phyloP scores from a whole-genome alignment of 495 filamentous ascomycete genomes.

The Sphaerosporella brunnea region DNA sequence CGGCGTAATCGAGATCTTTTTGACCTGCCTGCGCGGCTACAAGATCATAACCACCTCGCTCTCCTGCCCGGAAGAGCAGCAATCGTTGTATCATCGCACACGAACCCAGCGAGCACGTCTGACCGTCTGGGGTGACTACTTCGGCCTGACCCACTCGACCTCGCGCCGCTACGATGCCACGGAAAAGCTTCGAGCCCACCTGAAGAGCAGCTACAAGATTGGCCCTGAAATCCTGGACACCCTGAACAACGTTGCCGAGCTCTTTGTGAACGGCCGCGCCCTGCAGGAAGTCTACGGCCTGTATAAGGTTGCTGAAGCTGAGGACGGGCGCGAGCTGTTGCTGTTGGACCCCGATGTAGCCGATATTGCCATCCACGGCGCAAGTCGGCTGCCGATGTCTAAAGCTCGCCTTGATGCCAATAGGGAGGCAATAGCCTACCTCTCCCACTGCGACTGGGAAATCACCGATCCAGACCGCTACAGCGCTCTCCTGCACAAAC shows the following conservation, averaged over 20 bases:
- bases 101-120: slow-evolving; percentile 1
- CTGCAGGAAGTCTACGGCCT: neutral
- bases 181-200: neutral
- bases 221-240: neutral
- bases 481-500: neutral
- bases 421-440: neutral
- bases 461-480: neutral
- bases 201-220: neutral
- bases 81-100: neutral
- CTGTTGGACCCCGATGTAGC: slow-evolving; percentile 1
- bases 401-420: neutral
- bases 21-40: neutral
- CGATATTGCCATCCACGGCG: neutral
- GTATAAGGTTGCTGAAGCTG: neutral
- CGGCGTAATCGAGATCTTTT: neutral
- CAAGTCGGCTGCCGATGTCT: neutral
- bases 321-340: neutral
- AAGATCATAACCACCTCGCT: neutral
- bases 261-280: neutral
- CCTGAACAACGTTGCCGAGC: neutral
- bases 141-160: neutral
- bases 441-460: slow-evolving; percentile 1
- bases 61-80: neutral
- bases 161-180: neutral
- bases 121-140: slow-evolving; percentile 1